A percentile compares a stretch with the other conserved stretches of the same genome.
Conservation (phyloP, 2,329 filamentous ascomycete species). For the Colletotrichum eremochloae region DNA sequence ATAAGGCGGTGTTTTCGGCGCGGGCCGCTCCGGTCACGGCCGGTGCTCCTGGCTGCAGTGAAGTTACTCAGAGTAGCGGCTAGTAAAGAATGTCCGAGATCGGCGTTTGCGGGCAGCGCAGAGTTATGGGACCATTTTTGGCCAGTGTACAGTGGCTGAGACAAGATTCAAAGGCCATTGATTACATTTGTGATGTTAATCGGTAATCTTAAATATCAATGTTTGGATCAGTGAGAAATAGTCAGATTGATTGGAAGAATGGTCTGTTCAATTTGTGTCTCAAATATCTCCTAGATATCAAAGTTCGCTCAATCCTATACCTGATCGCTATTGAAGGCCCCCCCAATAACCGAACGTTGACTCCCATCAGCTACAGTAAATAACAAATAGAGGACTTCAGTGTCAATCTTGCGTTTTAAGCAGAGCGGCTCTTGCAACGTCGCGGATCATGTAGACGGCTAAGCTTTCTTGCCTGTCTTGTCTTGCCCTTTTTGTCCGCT, state of each 20-base stretch:
- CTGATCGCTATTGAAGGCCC: not conserved
- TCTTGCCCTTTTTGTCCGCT: conserved; percentile 3
- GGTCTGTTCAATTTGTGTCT: not conserved
- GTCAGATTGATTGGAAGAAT: not conserved
- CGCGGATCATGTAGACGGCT: not conserved
- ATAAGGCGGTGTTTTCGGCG: not conserved
- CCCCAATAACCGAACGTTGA: not conserved
- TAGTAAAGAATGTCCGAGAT: conserved; percentile 6
- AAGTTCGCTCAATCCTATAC: not conserved
- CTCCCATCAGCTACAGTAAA: not conserved
- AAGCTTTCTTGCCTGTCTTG: conserved; percentile 16
- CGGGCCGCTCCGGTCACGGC: not conserved
- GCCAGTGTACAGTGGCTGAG: not conserved
- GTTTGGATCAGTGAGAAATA: not conserved
- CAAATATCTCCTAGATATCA: not conserved
- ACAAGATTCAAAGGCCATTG: not conserved
- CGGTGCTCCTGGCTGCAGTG: not conserved
- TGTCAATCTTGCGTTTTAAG: conserved; percentile 14
- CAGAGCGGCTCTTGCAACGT: not conserved
- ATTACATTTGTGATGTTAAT: not conserved
- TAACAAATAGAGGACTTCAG: not conserved
- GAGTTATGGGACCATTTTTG: not conserved
- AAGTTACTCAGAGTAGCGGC: not conserved
- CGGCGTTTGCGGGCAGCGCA: not conserved
- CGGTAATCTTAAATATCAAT: not conserved